Evolutionary conservation across 2,329 filamentous ascomycete species (phyloP), one percentile per base, ranked within the genome.

Genomic region (Emergomyces africanus): DNA sequence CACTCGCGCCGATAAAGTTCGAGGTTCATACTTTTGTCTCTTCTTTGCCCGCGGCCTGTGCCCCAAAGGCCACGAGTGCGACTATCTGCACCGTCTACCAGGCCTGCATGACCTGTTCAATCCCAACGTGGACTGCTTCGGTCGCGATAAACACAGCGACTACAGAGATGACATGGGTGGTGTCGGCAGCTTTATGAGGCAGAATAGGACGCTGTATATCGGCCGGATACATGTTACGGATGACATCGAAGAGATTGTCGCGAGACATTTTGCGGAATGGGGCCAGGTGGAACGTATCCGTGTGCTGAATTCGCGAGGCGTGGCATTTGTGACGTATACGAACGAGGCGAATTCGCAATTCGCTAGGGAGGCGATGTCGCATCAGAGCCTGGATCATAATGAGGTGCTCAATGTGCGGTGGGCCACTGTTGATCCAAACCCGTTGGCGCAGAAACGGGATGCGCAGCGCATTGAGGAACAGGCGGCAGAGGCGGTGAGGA

Each of bases 121-220:
- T 62, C 89, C 88, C 1, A 97, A 96, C 66, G 85, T 96, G 23
- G 94, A 99, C 75, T 95, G 90, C 69, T 99, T 99, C 69, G 90
- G 90, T 1, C 82, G 92, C 60, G 92, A 96, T 78, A 96, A 95
- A 77, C 88, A 90, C 69, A 87, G 83, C 63, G 92, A 96, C 69
- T 97, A 96, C 74, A 80, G 91, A 67, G 92, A 97, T 71, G 92
- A 97, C 72, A 97, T 99, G 94, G 91, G 92, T 57, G 95, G 95
- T 64, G 90, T 96, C 1, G 94, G 94, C 30, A 90, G 84, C 62
- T 99, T 99, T 69, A 87, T 91, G 83, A 82, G 94, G 25, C 89
- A 95, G 69, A 99, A 99, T 70, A 81, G 94, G 37, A 99, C 94
- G 0, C 79, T 99, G 5, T 99, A 99, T 67, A 83, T 96, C 0